A percentile compares a stretch with the other conserved stretches of the same genome.
Conservation (phyloP, 305 asterid species). For the Solanum hybrid region DNA sequence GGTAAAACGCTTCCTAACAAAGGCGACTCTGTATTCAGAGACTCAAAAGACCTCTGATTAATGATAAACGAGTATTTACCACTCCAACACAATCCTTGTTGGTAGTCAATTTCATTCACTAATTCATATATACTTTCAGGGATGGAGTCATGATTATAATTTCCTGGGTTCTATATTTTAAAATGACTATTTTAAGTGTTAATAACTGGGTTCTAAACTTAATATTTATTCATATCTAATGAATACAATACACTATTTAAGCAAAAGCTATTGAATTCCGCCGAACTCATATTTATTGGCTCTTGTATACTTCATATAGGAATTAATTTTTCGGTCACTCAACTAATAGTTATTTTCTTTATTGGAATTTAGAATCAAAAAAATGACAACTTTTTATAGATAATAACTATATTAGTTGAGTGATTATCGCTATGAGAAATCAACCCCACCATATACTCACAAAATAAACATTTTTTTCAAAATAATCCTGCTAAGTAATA, state of each 20-base stretch:
- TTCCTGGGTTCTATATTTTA: background rate
- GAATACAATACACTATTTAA: background rate
- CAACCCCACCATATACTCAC: background rate
- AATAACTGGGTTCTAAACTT: background rate
- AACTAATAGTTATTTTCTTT: background rate
- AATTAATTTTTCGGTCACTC: background rate
- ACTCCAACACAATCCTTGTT: background rate
- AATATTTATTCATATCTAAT: background rate
- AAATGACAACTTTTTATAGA: background rate
- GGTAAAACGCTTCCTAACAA: background rate
- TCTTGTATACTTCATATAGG: background rate
- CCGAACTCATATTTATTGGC: background rate
- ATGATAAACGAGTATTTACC: background rate
- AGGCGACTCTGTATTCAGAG: accelerated
- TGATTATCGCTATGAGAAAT: background rate
- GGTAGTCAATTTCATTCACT: background rate
- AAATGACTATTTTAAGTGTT: background rate
- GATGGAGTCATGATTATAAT: background rate
- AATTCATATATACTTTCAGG: background rate
- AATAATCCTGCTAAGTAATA: background rate
- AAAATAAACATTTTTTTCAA: background rate
- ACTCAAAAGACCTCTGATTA: background rate
- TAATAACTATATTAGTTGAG: background rate
- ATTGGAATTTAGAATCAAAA: background rate
- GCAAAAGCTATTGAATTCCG: background rate